Base-by-base conservation (phyloP, 1,284 basidiomycete species). In the Puccinia horiana region DNA sequence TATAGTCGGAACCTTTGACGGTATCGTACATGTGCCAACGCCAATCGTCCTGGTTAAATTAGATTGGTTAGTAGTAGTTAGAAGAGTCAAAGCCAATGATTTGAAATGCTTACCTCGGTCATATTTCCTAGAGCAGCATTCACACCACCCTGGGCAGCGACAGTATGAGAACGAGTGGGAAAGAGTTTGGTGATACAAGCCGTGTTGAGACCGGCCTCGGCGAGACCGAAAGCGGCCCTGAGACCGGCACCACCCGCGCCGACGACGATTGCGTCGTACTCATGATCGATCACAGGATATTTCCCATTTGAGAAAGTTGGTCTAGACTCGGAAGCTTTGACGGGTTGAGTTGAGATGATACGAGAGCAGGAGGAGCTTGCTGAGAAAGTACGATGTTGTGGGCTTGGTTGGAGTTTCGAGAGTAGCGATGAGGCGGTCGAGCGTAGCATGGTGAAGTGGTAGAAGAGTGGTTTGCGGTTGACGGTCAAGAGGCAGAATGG, bases 51-150 rank as follows among this genome's bases (percentile, higher is more conserved):
- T 79, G 26, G 16, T 16, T 5, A n/a, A 40, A 49, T 29, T 49
- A 35, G n/a, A 8, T 49, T 16, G 35, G 29, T 23, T 56, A 1
- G 35, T 49, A 2, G 37, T 37, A 26, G 58, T n/a, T 11, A 2
- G 23, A 49, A 54, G 37, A 76, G 40, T 5, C 11, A 35, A 47
- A 40, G n/a, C 54, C 18, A 69, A 67, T 54, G 9, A 29, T 5
- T 29, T 1, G 35, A 69, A 35, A n/a, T 9, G 26, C 61, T 79
- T 23, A 79, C 95, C 88, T 98, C 95, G 18, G 95, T 96, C 94
- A 97, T 96, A 90, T 99, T 99, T 83, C 96, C 97, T 82, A 99
- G 91, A 67, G 97, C 97, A 86, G 97, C 96, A 89, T 99, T 99
- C 88, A 99, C 96, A 88, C 97, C 97, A 87, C 97, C 97, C 92